These are phyloP conservation scores for Dictyostelium firmibasis DNA, from an alignment of 78 protist species.

Conservation along the genomic window DNA sequence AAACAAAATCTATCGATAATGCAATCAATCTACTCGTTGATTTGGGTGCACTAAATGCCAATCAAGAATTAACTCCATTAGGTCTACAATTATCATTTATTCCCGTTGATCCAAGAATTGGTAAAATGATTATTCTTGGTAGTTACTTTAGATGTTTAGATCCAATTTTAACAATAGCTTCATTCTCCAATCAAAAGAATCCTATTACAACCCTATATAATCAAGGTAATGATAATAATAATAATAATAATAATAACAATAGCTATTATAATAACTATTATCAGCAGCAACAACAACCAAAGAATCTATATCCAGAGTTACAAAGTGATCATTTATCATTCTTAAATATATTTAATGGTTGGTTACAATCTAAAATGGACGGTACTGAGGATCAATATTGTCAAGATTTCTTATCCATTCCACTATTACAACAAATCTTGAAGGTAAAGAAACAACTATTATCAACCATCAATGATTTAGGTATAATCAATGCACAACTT, in stretches of 20 bases:
- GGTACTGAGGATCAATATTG: conserved; percentile 23
- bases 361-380: background rate
- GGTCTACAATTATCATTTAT: conserved; percentile 15
- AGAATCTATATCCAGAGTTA: background rate
- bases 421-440: conserved; percentile 2
- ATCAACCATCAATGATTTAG: background rate
- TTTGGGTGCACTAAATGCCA: background rate
- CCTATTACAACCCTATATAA: background rate
- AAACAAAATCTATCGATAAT: background rate
- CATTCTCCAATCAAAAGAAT: conserved; percentile 27
- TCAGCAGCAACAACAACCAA: background rate
- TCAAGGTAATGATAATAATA: background rate
- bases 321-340: conserved; percentile 36
- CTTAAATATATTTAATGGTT: background rate
- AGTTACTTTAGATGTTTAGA: conserved; percentile 36
- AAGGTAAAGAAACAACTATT: conserved; percentile 27
- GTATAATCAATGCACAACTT: background rate
- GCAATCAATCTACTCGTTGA: conserved; percentile 1
- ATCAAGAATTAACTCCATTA: conserved; percentile 26
- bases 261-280: background rate
- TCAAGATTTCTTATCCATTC: background rate
- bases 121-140: conserved; percentile 42
- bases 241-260: background rate
- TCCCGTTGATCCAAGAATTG: conserved; percentile 50
- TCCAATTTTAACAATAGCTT: conserved; percentile 23